Evolutionary conservation across 1,284 basidiomycete species (phyloP).

Genomic region (Ustilago tritici): DNA sequence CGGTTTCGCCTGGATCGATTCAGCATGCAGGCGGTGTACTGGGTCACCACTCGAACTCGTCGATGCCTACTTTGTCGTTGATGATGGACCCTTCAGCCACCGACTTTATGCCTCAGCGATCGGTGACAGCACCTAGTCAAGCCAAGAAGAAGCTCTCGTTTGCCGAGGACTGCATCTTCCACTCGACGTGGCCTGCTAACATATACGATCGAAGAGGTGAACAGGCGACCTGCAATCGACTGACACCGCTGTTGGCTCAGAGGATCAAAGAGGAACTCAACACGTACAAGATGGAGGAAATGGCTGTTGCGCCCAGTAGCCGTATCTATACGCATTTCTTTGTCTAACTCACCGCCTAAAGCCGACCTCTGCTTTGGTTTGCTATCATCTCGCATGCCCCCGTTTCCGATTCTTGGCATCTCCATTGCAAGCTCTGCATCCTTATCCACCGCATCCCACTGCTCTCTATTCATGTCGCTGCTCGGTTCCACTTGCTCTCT

Average conservation of each 20-base stretch:
- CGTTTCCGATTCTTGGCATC: background rate
- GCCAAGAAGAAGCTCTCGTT: slow-evolving; percentile 82
- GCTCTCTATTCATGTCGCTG: background rate
- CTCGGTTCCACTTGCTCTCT: background rate
- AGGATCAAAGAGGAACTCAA: slow-evolving; percentile 85
- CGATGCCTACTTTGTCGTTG: slow-evolving; percentile 85
- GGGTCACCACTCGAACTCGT: slow-evolving; percentile 71
- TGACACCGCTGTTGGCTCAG: slow-evolving; percentile 93
- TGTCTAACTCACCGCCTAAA: slow-evolving; percentile 30
- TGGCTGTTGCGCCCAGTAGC: slow-evolving; percentile 82
- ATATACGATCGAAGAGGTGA: slow-evolving; percentile 95
- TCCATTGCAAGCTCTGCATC: background rate
- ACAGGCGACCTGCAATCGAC: slow-evolving; percentile 93
- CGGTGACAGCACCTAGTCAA: slow-evolving; percentile 71
- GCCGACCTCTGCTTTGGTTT: background rate
- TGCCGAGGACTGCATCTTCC: slow-evolving; percentile 90
- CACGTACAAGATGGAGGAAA: slow-evolving; percentile 97
- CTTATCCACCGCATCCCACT: background rate
- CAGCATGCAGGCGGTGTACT: slow-evolving; percentile 45
- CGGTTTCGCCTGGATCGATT: slow-evolving; percentile 42
- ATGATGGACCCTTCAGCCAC: slow-evolving; percentile 72
- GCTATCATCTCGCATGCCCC: slow-evolving; percentile 1
- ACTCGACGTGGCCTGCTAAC: slow-evolving; percentile 90
- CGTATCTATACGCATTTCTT: slow-evolving; percentile 69
- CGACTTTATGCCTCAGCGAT: slow-evolving; percentile 66